Evolutionary conservation across 495 filamentous ascomycete genomes (phyloP), one percentile per base, ranked within the genome.

Genomic region (Neurospora sublineolata): DNA sequence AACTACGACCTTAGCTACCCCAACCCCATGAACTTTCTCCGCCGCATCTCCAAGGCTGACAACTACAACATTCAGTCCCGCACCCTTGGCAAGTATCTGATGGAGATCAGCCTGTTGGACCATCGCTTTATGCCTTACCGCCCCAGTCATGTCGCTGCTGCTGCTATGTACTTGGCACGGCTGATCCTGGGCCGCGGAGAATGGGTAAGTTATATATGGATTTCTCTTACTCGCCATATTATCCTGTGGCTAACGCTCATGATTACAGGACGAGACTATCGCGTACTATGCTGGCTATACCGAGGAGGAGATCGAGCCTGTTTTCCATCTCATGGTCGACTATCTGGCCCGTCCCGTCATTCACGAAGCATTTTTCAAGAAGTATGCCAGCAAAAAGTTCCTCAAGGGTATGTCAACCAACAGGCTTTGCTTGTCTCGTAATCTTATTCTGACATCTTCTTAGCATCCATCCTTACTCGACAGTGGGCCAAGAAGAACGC

Each of bases 11-110:
- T 99, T 73, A 97, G 94, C 84, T 98, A 96, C 77, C 95, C 95
- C 38, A 99, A 99, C 80, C 95, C 95, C 10, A 98, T 99, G 95
- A 97, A 99, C 87, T 99, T 99, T 84, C 88, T 99, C 69, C 91
- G 95, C 40, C 90, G 96, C 72, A 98, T 99, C 81, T 97, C 94
- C 52, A 99, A 99, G 84, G 95, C 95, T 71, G 96, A 98, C 81
- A 93, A 94, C 81, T 98, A 98, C 82, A 94, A 98, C 78, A 97
- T 97, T 74, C 92, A 97, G 80, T 97, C 94, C 41, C 91, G 95
- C 74, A 99, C 95, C 33, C 87, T 99, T 38, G 95, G 92, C 75
- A 99, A 99, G 83, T 99, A 97, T 80, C 87, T 99, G n/a, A 92
- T 97, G 86, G 95, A 99, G 84, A 97, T 99, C 77, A 94, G 93